Conservation (phyloP, 495 filamentous ascomycete species). For the Cercophora sp. region DNA sequence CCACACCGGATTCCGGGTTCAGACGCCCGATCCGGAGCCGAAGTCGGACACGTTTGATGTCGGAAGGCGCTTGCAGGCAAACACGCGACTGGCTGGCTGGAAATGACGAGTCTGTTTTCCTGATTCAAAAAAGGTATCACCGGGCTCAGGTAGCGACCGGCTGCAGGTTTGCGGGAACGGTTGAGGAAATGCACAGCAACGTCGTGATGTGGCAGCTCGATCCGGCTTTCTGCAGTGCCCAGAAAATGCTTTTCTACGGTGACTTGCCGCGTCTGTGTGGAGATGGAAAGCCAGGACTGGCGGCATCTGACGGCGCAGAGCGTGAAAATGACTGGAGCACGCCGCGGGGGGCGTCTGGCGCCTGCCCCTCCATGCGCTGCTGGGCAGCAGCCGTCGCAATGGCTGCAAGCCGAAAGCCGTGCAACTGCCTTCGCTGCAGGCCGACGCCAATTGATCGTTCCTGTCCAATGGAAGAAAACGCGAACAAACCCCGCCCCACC, state of each 20-base stretch:
- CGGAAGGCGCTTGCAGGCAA: no score
- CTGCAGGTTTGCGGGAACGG: conserved; percentile 14
- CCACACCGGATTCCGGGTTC: no score
- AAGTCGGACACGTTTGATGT: no score
- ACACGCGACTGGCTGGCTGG: no score
- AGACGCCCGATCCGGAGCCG: no score
- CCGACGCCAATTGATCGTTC: conserved; percentile 13
- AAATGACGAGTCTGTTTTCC: no score
- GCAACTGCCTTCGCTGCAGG: conserved; percentile 6
- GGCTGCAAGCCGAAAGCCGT: conserved; percentile 6
- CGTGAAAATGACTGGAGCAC: no score
- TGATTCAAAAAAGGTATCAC: no score
- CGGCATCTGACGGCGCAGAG: background rate
- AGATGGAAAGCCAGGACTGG: background rate
- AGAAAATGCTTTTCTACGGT: conserved; percentile 3
- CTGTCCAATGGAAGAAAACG: conserved; percentile 17
- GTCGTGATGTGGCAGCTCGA: conserved; percentile 1
- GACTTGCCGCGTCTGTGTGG: background rate
- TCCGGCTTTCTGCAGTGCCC: conserved; percentile 1
- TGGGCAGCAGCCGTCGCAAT: background rate
- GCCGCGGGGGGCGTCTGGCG: no score
- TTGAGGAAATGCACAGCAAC: conserved; percentile 7
- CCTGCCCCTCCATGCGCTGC: conserved; percentile 1
- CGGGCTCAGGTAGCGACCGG: no score
- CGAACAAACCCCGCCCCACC: conserved; percentile 14